Conservation (phyloP, 139 green algal genomes). For the Parachlorella kessleri region DNA sequence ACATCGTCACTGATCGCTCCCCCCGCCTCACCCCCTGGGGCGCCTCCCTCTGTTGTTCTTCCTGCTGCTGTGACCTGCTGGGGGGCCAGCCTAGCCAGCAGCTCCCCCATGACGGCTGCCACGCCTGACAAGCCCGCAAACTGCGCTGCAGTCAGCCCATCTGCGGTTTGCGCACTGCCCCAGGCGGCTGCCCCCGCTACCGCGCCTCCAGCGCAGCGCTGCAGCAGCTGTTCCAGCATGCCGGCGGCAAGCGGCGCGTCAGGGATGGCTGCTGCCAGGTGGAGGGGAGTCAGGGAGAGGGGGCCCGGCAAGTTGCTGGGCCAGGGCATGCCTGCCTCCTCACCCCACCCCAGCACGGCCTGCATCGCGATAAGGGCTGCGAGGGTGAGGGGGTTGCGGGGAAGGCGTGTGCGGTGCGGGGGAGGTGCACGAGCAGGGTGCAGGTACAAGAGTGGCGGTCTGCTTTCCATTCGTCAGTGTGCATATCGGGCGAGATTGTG, state of each 20-base stretch:
- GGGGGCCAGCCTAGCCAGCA: background rate
- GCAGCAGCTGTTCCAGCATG: conserved; percentile 21
- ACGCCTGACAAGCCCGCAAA: background rate
- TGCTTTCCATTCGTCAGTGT: background rate
- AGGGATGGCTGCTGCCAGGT: conserved; percentile 35
- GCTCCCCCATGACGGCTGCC: background rate
- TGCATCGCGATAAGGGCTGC: background rate
- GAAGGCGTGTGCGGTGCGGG: background rate
- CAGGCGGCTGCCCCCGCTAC: conserved; percentile 10
- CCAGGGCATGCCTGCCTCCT: conserved; percentile 15
- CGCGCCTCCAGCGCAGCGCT: conserved; percentile 1
- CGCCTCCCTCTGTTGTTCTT: too few species aligned
- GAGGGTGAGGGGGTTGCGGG: too few species aligned
- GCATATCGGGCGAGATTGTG: background rate
- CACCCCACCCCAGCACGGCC: conserved; percentile 28
- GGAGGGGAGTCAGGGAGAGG: conserved; percentile 37
- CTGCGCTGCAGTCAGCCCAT: background rate
- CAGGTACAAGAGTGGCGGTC: background rate
- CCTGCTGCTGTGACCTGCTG: too few species aligned
- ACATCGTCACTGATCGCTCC: background rate
- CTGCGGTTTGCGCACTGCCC: conserved; percentile 1
- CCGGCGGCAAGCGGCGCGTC: background rate
- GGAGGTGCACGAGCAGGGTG: background rate
- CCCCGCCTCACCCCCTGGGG: background rate
- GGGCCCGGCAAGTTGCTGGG: conserved; percentile 26